phyloP scores from a whole-genome alignment of 2,329 filamentous ascomycete species.

The Coniosporium tulheliwenetii region DNA sequence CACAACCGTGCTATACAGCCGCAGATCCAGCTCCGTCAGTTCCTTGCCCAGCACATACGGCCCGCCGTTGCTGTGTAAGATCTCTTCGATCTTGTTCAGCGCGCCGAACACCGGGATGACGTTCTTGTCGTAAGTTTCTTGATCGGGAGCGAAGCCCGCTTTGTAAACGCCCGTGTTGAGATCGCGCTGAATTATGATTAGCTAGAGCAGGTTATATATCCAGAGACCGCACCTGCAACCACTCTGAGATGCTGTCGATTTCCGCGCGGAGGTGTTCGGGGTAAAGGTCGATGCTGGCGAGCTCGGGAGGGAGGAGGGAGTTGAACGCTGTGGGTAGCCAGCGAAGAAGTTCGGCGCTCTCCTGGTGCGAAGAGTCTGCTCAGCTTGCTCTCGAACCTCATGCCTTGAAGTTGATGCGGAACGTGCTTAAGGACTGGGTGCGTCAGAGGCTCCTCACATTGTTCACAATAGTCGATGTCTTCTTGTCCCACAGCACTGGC shows the following conservation, averaged over 20 bases:
- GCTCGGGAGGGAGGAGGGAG: conserved; percentile 25
- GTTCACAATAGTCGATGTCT: conserved; percentile 39
- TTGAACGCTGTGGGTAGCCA: conserved; percentile 43
- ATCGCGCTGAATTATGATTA: too few relatives aligned
- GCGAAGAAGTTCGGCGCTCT: conserved; percentile 41
- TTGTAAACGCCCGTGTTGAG: conserved; percentile 47
- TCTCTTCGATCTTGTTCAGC: conserved; percentile 40
- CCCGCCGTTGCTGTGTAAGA: conserved; percentile 29
- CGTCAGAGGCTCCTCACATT: conserved; percentile 20
- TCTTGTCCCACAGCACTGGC: conserved; percentile 46
- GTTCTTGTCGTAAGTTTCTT: conserved; percentile 39
- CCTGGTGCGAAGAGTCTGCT: conserved; percentile 12
- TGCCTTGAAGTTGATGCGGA: not conserved
- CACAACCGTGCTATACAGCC: conserved; percentile 41
- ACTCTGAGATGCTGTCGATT: conserved; percentile 38
- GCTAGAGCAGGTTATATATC: too few relatives aligned
- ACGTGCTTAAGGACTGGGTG: too few relatives aligned
- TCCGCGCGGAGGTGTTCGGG: conserved; percentile 28
- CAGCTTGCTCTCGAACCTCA: not conserved
- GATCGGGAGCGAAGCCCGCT: conserved; percentile 40
- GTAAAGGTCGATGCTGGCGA: conserved; percentile 34
- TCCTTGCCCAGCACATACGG: conserved; percentile 40
- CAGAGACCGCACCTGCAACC: too few relatives aligned
- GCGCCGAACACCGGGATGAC: conserved; percentile 41
- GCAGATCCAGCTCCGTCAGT: conserved; percentile 44